Evolutionary conservation across 306 rosid genomes (phyloP).

Genomic region (Casuarina equisetifolia): DNA sequence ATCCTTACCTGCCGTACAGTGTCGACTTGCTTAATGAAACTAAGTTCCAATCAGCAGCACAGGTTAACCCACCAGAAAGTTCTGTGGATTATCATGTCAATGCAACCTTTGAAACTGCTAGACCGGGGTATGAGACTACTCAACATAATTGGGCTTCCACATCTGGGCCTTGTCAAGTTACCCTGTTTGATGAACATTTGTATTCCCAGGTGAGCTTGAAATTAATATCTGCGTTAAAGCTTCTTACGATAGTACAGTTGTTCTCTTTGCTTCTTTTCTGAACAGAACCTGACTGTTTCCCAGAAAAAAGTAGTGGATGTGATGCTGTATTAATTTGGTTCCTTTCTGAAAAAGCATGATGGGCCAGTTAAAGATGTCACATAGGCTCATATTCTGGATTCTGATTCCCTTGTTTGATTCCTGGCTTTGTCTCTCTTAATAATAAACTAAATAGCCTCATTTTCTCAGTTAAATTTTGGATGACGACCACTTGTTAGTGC

Average conservation of each 20-base stretch:
- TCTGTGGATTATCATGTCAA: constrained; percentile 58
- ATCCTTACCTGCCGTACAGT: constrained; percentile 76
- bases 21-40: constrained; percentile 47
- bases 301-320: not conserved
- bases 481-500: constrained; percentile 2
- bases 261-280: not conserved
- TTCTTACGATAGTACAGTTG: not conserved
- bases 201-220: constrained; percentile 39
- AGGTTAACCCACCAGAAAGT: constrained; percentile 60
- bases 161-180: constrained; percentile 60
- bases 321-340: not conserved
- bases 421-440: not conserved
- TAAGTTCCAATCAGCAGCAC: constrained; percentile 58
- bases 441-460: not conserved
- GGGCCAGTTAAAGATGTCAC: not conserved
- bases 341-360: not conserved
- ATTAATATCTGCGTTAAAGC: not conserved
- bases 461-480: not conserved
- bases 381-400: not conserved
- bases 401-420: not conserved
- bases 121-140: constrained; percentile 51
- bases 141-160: constrained; percentile 78
- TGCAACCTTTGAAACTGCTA: constrained; percentile 66
- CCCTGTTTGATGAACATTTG: constrained; percentile 47
- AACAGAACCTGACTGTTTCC: not conserved